Evolutionary conservation across 345 rosid species (phyloP).

Genomic region (Eutrema yunnanense): DNA sequence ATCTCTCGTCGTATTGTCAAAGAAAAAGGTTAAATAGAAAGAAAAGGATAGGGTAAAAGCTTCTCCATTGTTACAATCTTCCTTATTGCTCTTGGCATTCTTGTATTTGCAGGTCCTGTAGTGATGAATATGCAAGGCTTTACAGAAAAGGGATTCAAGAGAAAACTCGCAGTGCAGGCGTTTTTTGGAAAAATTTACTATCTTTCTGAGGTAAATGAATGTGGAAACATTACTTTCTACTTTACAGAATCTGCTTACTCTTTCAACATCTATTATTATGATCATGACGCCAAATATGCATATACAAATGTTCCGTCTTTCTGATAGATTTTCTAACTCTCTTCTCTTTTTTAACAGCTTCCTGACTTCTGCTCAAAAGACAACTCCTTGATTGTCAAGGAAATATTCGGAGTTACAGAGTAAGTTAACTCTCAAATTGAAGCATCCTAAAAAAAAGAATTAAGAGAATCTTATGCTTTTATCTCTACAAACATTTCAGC

Average conservation of each 20-base stretch:
- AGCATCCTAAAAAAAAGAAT: not conserved
- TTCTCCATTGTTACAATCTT: constrained; percentile 11
- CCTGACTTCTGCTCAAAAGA: constrained; percentile 83
- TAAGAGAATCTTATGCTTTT: not conserved
- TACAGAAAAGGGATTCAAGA: constrained; percentile 83
- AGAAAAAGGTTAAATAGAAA: constrained; percentile 55
- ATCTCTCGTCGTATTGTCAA: constrained; percentile 76
- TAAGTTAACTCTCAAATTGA: constrained; percentile 28
- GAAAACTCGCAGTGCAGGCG: constrained; percentile 87
- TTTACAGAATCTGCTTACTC: not conserved
- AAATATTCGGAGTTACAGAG: constrained; percentile 94
- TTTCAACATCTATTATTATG: not conserved
- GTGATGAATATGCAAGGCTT: constrained; percentile 79
- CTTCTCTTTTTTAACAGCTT: constrained; percentile 42
- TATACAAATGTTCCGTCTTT: not conserved
- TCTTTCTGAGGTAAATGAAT: constrained; percentile 59
- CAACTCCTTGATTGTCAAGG: constrained; percentile 76
- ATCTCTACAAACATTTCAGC: constrained; percentile 34
- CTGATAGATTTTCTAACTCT: not conserved
- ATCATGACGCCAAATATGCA: not conserved
- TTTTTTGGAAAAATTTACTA: constrained; percentile 89
- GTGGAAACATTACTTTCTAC: not conserved
- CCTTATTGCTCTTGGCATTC: not conserved
- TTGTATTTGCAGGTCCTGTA: constrained; percentile 65
- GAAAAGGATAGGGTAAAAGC: not conserved